These are phyloP conservation scores for Pneumocystis carinii DNA, from an alignment of 1,139 yeast species.

Conservation along the genomic window DNA sequence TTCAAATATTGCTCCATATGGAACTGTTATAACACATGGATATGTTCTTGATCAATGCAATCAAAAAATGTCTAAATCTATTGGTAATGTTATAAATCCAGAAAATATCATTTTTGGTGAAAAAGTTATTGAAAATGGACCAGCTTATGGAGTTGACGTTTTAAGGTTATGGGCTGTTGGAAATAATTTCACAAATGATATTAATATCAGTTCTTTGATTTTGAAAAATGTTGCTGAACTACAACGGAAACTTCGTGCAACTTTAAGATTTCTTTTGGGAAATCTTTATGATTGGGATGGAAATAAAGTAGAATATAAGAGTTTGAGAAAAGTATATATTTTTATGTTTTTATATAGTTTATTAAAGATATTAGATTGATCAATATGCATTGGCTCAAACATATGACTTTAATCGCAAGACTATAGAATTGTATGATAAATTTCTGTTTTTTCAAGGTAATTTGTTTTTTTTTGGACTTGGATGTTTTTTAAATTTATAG, in stretches of 20 bases:
- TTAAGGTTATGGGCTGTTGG: slow-evolving; percentile 83
- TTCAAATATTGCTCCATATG: slow-evolving; percentile 46
- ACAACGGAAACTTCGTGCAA: slow-evolving; percentile 65
- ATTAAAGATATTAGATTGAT: slow-evolving; percentile 42
- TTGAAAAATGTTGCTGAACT: slow-evolving; percentile 65
- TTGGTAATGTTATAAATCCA: slow-evolving; percentile 73
- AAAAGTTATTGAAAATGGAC: slow-evolving; percentile 39
- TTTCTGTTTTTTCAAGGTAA: slow-evolving; percentile 53
- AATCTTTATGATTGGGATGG: slow-evolving; percentile 36
- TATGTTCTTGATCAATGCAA: slow-evolving; percentile 77
- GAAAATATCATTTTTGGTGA: slow-evolving; percentile 44
- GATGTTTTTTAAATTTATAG: background rate
- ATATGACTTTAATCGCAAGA: slow-evolving; percentile 31
- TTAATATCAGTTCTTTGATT: slow-evolving; percentile 57
- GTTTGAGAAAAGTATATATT: slow-evolving; percentile 17
- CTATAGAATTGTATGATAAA: slow-evolving; percentile 34
- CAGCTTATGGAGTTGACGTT: slow-evolving; percentile 82
- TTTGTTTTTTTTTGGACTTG: slow-evolving; percentile 3
- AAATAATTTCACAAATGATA: slow-evolving; percentile 69
- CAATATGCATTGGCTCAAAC: slow-evolving; percentile 46
- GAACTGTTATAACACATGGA: slow-evolving; percentile 75
- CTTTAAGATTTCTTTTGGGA: slow-evolving; percentile 69
- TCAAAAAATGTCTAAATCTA: slow-evolving; percentile 82
- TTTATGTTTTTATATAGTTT: slow-evolving; percentile 20
- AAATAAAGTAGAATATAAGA: slow-evolving; percentile 5